Conservation (phyloP, 2,329 filamentous ascomycete species). For the Davidsoniella australis region DNA sequence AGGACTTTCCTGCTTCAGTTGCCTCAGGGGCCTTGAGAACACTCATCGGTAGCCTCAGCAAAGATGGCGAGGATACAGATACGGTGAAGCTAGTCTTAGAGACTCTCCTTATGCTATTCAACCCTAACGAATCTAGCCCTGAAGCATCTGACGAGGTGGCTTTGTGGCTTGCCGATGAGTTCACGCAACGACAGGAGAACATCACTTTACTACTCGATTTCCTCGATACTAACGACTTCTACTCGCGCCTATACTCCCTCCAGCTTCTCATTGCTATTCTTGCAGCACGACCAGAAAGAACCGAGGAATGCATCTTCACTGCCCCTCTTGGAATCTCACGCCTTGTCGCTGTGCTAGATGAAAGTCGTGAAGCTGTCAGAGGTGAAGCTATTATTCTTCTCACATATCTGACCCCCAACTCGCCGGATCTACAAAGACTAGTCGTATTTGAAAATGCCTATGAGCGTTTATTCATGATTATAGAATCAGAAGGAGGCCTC, state of each 20-base stretch:
- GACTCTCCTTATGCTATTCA: slow-evolving; percentile 87
- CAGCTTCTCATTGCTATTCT: slow-evolving; percentile 80
- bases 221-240: slow-evolving; percentile 74
- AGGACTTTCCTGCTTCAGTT: slow-evolving; percentile 89
- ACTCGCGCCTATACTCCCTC: slow-evolving; percentile 76
- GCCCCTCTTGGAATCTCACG: slow-evolving; percentile 78
- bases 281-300: slow-evolving; percentile 69
- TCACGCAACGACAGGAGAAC: slow-evolving; percentile 94
- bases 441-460: slow-evolving; percentile 94
- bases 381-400: slow-evolving; percentile 79
- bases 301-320: slow-evolving; percentile 84
- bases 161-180: slow-evolving; percentile 92
- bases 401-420: slow-evolving; percentile 73
- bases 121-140: slow-evolving; percentile 51
- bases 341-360: slow-evolving; percentile 69
- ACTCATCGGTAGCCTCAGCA: slow-evolving; percentile 67
- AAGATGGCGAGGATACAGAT: slow-evolving; percentile 87
- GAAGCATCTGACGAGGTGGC: slow-evolving; percentile 94
- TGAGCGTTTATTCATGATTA: slow-evolving; percentile 66
- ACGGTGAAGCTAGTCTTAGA: slow-evolving; percentile 91
- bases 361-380: slow-evolving; percentile 68
- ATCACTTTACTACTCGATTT: slow-evolving; percentile 81
- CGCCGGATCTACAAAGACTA: slow-evolving; percentile 79
- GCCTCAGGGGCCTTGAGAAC: slow-evolving; percentile 82
- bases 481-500: slow-evolving; percentile 66